Conservation (phyloP, 371 early-diverging fungal species). For the Mucor indicus region DNA sequence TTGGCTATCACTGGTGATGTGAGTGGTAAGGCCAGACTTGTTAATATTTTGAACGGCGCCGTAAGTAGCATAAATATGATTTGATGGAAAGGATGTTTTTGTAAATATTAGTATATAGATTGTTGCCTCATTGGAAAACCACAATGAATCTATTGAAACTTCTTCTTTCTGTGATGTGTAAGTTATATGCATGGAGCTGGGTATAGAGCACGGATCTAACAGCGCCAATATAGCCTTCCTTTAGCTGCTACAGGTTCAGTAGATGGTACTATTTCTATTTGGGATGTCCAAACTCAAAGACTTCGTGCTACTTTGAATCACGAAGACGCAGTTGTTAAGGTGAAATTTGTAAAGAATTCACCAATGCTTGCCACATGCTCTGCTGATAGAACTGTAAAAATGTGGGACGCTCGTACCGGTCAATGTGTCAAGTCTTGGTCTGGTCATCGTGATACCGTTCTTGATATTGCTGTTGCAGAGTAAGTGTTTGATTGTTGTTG, state of each 20-base stretch:
- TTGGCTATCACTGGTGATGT: conserved; percentile 80
- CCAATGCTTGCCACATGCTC: conserved; percentile 71
- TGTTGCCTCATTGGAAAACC: conserved; percentile 74
- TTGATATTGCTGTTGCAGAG: conserved; percentile 75
- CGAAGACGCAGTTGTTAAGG: conserved; percentile 82
- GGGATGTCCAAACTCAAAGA: conserved; percentile 81
- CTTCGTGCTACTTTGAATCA: conserved; percentile 69
- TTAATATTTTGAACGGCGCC: conserved; percentile 69
- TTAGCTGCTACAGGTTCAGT: conserved; percentile 84
- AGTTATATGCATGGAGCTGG: conserved; percentile 2
- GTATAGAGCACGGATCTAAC: neutral
- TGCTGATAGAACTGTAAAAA: conserved; percentile 70
- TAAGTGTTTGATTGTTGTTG: too few relatives aligned
- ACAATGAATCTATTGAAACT: conserved; percentile 77
- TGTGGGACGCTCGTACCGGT: conserved; percentile 89
- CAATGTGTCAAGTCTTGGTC: conserved; percentile 63
- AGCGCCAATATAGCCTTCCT: conserved; percentile 61
- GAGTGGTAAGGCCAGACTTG: conserved; percentile 74
- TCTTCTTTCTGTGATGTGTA: conserved; percentile 69
- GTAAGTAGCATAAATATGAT: conserved; percentile 30
- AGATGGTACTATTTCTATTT: conserved; percentile 83
- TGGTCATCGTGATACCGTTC: conserved; percentile 87
- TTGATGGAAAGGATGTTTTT: neutral
- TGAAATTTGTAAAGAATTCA: conserved; percentile 65
- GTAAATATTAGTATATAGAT: conserved; percentile 36